Evolutionary conservation across 257 asterid species (phyloP).

Genomic region (Penstemon eatonii): DNA sequence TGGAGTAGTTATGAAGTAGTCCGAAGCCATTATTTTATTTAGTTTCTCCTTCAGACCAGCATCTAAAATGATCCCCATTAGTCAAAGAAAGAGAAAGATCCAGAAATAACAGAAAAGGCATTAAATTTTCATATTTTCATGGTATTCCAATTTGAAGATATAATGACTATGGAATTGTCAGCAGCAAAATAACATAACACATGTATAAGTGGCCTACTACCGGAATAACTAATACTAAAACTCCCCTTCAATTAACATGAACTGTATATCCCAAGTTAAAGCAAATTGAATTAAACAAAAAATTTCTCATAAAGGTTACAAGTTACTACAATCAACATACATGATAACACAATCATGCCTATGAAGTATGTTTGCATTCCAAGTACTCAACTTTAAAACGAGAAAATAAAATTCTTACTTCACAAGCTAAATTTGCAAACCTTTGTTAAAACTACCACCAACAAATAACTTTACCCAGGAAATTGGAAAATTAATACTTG

Average conservation of each 20-base stretch:
- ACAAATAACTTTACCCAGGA: not conserved
- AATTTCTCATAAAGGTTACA: no score
- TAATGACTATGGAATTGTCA: not conserved
- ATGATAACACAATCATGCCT: no score
- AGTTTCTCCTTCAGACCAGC: slow-evolving; percentile 58
- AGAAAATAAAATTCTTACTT: no score
- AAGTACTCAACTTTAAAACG: no score
- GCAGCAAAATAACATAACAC: not conserved
- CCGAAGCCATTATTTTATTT: slow-evolving; percentile 60
- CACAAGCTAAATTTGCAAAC: no score
- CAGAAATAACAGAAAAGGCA: not conserved
- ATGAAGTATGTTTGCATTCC: no score
- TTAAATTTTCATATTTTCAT: not conserved
- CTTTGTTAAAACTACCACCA: not conserved
- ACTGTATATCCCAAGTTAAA: no score
- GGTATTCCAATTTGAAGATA: not conserved
- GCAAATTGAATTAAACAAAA: no score
- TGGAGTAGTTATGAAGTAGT: slow-evolving; percentile 55
- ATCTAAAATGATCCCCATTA: slow-evolving; percentile 38
- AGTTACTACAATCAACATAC: no score
- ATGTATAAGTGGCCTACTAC: no score
- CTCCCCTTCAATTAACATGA: no score
- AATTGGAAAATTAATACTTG: not conserved
- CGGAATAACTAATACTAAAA: no score
- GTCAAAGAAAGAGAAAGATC: slow-evolving; percentile 3